phyloP scores from a whole-genome alignment of 768 basidiomycete species.

The Arthromyces matolae region DNA sequence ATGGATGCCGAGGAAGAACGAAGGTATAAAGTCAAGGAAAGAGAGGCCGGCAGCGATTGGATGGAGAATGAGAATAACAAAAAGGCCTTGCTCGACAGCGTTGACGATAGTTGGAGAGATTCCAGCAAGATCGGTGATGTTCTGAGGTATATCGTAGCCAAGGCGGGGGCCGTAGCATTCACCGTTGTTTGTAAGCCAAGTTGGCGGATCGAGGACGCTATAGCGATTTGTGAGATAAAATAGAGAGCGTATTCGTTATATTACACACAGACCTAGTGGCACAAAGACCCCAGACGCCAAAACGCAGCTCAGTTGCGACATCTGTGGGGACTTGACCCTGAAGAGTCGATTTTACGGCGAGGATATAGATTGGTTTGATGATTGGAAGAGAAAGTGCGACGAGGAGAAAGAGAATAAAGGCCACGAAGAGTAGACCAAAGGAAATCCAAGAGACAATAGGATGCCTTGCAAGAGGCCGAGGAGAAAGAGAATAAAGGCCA shows the following conservation, averaged over 20 bases:
- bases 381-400: conserved; percentile 75
- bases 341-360: conserved; percentile 39
- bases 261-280: conserved; percentile 33
- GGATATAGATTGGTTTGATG: conserved; percentile 63
- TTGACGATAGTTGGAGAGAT: conserved; percentile 42
- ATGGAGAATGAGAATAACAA: conserved; percentile 64
- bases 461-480: conserved; percentile 57
- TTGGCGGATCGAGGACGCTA: conserved; percentile 32
- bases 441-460: conserved; percentile 43
- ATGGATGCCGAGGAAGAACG: conserved; percentile 60
- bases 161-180: conserved; percentile 61
- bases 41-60: conserved; percentile 61
- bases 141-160: conserved; percentile 62
- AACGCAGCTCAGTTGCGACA: conserved; percentile 57
- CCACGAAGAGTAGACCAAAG: conserved; percentile 46
- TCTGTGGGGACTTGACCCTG: conserved; percentile 37
- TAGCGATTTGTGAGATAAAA: conserved; percentile 4
- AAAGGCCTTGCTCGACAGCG: conserved; percentile 45
- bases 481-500: conserved; percentile 68
- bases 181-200: conserved; percentile 35
- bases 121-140: conserved; percentile 37
- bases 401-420: conserved; percentile 73
- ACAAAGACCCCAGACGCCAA: conserved; percentile 86
- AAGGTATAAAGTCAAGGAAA: conserved; percentile 46
- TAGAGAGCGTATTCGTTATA: not conserved